Base-by-base conservation (phyloP, 495 filamentous ascomycete genomes). In the Annulohypoxylon stygium region DNA sequence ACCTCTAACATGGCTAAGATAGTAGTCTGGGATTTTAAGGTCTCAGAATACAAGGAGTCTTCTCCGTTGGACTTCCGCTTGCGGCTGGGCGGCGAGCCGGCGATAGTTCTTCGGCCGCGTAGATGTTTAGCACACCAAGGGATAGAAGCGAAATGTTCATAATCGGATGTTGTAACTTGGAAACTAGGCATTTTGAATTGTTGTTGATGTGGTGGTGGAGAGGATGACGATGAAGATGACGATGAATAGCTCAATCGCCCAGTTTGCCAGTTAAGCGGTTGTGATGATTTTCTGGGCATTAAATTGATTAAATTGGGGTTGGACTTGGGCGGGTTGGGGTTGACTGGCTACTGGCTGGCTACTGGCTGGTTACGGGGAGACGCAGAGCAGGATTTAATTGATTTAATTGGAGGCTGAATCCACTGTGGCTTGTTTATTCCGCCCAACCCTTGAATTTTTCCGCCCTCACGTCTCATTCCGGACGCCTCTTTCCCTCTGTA, bases 81-180 rank as follows among this genome's bases (percentile, higher is more conserved):
- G 4, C 90, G 85, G 16, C 84, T 83, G 5, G 76, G 69, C 1
- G 83, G 82, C 8, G 76, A 55, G 9, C 77, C 71, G 14, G 81
- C 76, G 50, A 78, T 76, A 78, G 83, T 82, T 20, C 76, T 53
- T 4, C 81, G 66, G 43, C 85, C 78, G 14, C 72, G 36, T 6
- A 90, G 80, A 58, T 88, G 81, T n/a, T 71, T 59, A n/a, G 82
- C 77, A 64, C 87, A 86, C 89, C 89, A 90, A 11, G 88, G 86
- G 64, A 89, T 88, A 23, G 83, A 78, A 41, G 74, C 71, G 78
- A 90, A 89, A 71, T 84, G 82, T 20, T 76, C 77, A 30, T 81
- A 73, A 39, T 87, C 83, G 60, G 72, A 68, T 47, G 65, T 76
- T 23, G 57, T 1, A 2, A 41, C n/a, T 3, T 30, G 30, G 5